Evolutionary conservation across 495 filamentous ascomycete genomes (phyloP).

Genomic region (Podospora didyma): DNA sequence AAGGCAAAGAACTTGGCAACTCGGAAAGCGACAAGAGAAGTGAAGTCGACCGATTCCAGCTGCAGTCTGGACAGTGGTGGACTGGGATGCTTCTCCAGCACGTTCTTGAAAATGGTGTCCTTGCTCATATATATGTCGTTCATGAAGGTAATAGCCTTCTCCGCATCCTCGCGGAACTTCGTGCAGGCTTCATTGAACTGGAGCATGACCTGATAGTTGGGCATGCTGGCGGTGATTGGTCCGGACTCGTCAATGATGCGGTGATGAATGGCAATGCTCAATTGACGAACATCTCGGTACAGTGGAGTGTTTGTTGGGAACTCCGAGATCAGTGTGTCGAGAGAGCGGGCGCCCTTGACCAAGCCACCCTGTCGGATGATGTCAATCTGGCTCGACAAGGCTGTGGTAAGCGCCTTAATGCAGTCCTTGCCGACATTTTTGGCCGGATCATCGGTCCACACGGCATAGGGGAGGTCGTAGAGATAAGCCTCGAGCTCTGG

Average conservation of each 20-base stretch:
- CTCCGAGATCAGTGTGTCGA: constrained; percentile 10
- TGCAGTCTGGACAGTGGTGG: too few relatives aligned
- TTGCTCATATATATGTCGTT: neutral
- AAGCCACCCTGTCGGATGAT: too few relatives aligned
- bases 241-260: constrained; percentile 4
- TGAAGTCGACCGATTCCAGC: too few relatives aligned
- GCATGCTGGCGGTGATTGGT: too few relatives aligned
- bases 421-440: constrained; percentile 14
- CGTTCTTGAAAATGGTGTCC: constrained; percentile 2
- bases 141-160: neutral
- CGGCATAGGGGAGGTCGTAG: constrained; percentile 5
- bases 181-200: too few relatives aligned
- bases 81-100: too few relatives aligned
- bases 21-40: too few relatives aligned
- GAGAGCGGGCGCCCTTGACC: constrained; percentile 3
- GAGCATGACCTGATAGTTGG: too few relatives aligned
- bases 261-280: constrained; percentile 19
- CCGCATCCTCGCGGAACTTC: too few relatives aligned
- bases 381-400: too few relatives aligned
- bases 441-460: constrained; percentile 12
- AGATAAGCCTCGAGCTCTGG: neutral
- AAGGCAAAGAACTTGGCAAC: constrained; percentile 18
- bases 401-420: too few relatives aligned
- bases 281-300: constrained; percentile 5
- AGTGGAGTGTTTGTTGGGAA: too few relatives aligned